Percentiles rank a stretch among this genome's conserved stretches.
phyloP scores from a whole-genome alignment of 352 stramenopile genomes.

The Globisporangium lucens region DNA sequence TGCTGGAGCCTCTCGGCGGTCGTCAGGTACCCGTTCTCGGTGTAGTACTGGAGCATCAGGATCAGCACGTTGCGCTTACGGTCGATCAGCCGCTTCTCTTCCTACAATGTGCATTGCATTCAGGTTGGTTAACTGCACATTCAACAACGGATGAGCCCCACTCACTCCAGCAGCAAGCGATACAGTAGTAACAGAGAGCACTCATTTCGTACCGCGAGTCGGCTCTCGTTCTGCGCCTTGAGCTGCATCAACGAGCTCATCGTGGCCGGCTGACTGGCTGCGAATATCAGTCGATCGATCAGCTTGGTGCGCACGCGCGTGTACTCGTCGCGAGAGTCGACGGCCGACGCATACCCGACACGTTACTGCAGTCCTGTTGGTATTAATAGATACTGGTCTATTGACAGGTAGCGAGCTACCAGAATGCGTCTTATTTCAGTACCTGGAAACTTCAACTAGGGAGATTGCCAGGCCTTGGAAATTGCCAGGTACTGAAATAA shows the following conservation, averaged over 20 bases:
- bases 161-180: background rate
- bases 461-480: no score
- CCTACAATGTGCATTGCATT: constrained; percentile 23
- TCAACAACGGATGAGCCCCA: no score
- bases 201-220: constrained; percentile 42
- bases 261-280: background rate
- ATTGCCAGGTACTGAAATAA: no score
- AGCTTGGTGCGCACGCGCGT: background rate
- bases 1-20: constrained; percentile 86
- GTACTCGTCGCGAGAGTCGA: background rate
- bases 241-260: constrained; percentile 85
- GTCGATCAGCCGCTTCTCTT: constrained; percentile 87
- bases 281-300: background rate
- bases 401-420: no score
- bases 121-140: background rate
- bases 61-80: constrained; percentile 84
- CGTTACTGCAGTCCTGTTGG: no score
- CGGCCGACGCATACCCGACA: no score
- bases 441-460: no score
- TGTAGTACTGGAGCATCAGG: constrained; percentile 82
- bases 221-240: constrained; percentile 80
- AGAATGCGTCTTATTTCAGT: no score
- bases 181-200: background rate
- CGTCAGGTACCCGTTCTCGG: constrained; percentile 82
- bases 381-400: no score